phyloP scores from a whole-genome alignment of 2,329 filamentous ascomycete genomes.

The Sordariomycetes sp. region DNA sequence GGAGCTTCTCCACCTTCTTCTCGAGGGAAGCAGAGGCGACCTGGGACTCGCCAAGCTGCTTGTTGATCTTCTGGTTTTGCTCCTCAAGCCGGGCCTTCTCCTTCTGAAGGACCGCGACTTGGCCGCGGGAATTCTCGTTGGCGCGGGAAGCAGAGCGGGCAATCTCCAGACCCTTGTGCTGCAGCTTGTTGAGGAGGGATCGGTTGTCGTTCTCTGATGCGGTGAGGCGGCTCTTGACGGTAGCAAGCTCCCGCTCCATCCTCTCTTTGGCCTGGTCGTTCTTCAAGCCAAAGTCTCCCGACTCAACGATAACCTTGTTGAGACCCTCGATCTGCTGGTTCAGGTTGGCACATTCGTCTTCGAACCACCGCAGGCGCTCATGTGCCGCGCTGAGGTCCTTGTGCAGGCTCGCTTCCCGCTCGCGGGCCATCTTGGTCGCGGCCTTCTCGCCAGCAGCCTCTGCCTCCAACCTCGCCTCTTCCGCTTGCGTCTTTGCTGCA shows the following conservation, averaged over 20 bases:
- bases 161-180: conserved; percentile 95
- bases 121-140: conserved; percentile 70
- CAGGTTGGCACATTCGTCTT: conserved; percentile 67
- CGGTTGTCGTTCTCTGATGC: conserved; percentile 96
- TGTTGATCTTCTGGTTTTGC: conserved; percentile 67
- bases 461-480: conserved; percentile 75
- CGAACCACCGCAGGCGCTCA: conserved; percentile 65
- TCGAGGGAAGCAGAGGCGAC: conserved; percentile 73
- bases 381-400: conserved; percentile 74
- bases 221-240: conserved; percentile 76
- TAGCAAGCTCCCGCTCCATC: conserved; percentile 80
- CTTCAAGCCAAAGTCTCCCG: conserved; percentile 77
- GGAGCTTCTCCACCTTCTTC: conserved; percentile 89
- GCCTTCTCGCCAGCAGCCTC: conserved; percentile 72
- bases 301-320: conserved; percentile 78
- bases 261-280: conserved; percentile 93
- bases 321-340: conserved; percentile 74
- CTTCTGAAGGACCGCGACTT: conserved; percentile 64
- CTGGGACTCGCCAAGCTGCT: conserved; percentile 79
- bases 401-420: conserved; percentile 66
- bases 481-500: conserved; percentile 72
- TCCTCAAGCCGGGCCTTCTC: conserved; percentile 81
- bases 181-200: conserved; percentile 88
- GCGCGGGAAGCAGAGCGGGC: conserved; percentile 80
- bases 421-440: conserved; percentile 66